These are phyloP conservation scores for Cordyceps tenuipes DNA, from an alignment of 2,329 filamentous ascomycete species.

Conservation along the genomic window DNA sequence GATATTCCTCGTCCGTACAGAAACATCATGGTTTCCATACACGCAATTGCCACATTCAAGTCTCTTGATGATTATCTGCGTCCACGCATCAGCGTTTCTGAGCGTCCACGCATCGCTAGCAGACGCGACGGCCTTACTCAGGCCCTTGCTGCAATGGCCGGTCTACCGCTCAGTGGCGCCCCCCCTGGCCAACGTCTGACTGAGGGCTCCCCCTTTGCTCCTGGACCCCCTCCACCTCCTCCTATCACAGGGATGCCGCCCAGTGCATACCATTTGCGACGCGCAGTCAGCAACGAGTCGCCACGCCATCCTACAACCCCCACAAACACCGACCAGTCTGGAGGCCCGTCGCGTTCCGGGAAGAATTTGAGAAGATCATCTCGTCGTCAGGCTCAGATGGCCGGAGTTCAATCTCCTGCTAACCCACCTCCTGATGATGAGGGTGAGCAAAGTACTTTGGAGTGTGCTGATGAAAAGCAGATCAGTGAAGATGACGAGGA, in stretches of 20 bases:
- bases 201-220: constrained; percentile 33
- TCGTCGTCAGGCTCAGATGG: constrained; percentile 46
- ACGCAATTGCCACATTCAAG: constrained; percentile 97
- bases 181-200: constrained; percentile 36
- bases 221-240: constrained; percentile 28
- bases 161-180: constrained; percentile 47
- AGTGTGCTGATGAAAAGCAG: constrained; percentile 88
- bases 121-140: constrained; percentile 58
- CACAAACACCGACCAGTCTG: constrained; percentile 35
- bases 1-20: constrained; percentile 81
- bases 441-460: constrained; percentile 61
- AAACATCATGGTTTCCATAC: constrained; percentile 97
- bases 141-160: constrained; percentile 69
- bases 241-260: constrained; percentile 21
- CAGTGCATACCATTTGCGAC: constrained; percentile 32
- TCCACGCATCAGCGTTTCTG: constrained; percentile 74
- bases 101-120: constrained; percentile 54
- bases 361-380: constrained; percentile 51
- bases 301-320: constrained; percentile 31
- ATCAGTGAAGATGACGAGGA: constrained; percentile 67
- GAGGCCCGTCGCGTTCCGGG: constrained; percentile 50
- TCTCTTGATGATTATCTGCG: constrained; percentile 91
- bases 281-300: constrained; percentile 29
- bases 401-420: constrained; percentile 42
- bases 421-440: constrained; percentile 50